Base-by-base conservation (phyloP, 768 basidiomycete genomes). In the Rhodocollybia butyracea region DNA sequence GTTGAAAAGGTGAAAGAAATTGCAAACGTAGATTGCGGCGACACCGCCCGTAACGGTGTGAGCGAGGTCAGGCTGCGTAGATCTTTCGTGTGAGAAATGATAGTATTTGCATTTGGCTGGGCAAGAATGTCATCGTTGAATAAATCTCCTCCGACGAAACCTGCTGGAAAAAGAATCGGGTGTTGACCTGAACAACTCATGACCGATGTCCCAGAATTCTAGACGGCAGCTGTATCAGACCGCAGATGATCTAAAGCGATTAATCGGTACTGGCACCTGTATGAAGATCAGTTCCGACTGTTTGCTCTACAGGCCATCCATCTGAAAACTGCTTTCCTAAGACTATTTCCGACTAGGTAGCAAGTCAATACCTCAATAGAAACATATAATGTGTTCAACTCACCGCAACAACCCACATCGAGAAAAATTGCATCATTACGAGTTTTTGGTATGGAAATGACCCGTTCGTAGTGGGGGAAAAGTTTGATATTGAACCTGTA, bases 151-250 rank as follows among this genome's bases (percentile, higher is more conserved):
- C 73, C 66, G 15, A 88, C 51, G 62, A 88, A 88, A 0, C 70
- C 64, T 0, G 74, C 80, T 1, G 82, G 80, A 65, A 83, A 26
- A 86, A 0, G 76, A 72, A 36, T 76, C 68, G 0, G 78, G 75
- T 0, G 72, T 81, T 3, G 79, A 74, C 47, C 65, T 74, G 69
- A 86, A 89, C 15, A 88, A 71, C 40, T 79, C 71, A 58, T 88
- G 84, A 1, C 86, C 86, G 3, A 78, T 70, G 4, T 81, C 73
- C 85, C 84, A 87, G 58, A 83, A 82, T 10, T 69, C 85, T 86
- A 46, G 17, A 29, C 31, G 30, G 21, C 22, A 45, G 21, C 17
- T 43, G 7, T 34, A 46, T 12, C 24, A 17, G 50, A 17, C n/a
- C 13, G 45, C 8, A 46, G 34, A 10, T 29, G 6, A 6, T 17